Evolutionary conservation across 2,329 filamentous ascomycete genomes (phyloP).

Genomic region (Beauveria caledonica): DNA sequence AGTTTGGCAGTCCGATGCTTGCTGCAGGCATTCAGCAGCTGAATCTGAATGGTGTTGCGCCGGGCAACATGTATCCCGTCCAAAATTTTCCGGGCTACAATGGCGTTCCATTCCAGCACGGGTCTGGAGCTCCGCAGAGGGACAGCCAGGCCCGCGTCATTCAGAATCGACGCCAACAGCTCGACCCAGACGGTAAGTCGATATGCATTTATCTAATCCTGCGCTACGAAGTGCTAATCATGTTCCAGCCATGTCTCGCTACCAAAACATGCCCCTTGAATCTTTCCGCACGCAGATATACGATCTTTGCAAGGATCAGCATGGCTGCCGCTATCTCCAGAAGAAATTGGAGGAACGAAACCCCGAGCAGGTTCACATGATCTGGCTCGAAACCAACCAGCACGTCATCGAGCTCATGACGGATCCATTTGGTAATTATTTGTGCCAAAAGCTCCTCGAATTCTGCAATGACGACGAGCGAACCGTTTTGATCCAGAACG

Average conservation of each 20-base stretch:
- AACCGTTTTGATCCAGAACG: conserved; percentile 84
- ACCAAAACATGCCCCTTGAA: conserved; percentile 75
- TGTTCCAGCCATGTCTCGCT: conserved; percentile 60
- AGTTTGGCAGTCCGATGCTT: conserved; percentile 45
- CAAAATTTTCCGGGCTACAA: conserved; percentile 53
- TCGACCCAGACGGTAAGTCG: conserved; percentile 59
- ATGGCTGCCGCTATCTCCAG: conserved; percentile 93
- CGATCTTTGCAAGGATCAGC: conserved; percentile 90
- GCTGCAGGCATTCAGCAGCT: conserved; percentile 62
- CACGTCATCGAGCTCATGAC: conserved; percentile 98
- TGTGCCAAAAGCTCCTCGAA: conserved; percentile 96
- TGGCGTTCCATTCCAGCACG: conserved; percentile 38
- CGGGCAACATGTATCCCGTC: conserved; percentile 39
- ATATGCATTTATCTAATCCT: neutral
- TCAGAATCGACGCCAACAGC: conserved; percentile 63
- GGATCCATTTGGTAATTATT: conserved; percentile 97
- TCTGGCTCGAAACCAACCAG: conserved; percentile 87
- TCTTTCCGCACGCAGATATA: conserved; percentile 78
- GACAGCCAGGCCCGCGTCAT: conserved; percentile 72
- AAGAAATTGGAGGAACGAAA: conserved; percentile 92
- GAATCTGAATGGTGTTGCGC: conserved; percentile 40
- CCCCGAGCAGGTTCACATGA: conserved; percentile 77
- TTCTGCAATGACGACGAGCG: conserved; percentile 93
- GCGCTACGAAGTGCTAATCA: conserved; percentile 22
- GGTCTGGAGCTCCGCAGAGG: conserved; percentile 43